Base-by-base conservation (phyloP, 1,284 basidiomycete genomes). In the Hemileia vastatrix region DNA sequence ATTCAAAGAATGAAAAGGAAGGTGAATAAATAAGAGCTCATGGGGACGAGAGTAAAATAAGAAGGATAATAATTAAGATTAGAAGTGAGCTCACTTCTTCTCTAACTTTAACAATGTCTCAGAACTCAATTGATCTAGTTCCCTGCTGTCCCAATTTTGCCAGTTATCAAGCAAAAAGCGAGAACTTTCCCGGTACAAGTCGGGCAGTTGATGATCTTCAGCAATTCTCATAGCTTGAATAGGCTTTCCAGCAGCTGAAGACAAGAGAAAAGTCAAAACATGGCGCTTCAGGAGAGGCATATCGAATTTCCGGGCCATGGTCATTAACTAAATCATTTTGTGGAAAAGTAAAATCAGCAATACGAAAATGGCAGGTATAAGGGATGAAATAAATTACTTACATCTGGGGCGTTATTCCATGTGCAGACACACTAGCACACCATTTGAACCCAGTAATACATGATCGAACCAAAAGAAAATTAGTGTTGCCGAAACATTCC, bases 151-250 rank as follows among this genome's bases (percentile, higher is more conserved):
- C 73, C 78, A 78, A 52, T 75, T 73, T 40, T 55, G 52, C 32
- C 49, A 67, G 53, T 90, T 90, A 72, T 94, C 90, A 19, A 94
- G 80, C 4, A 93, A 87, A 72, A 92, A 94, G 52, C 91, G 83
- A 67, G 87, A 90, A 0, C 86, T 83, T 76, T 95, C 91, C 56
- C 87, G 83, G 73, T 88, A 95, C 1, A 95, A 80, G 54, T 92
- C 90, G 61, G 66, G 61, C 5, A 67, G 32, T 48, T 64, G 50
- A 48, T 67, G 60, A 33, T 65, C 63, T 57, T 67, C 66, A 0
- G 90, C 90, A 49, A 94, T 88, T 36, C 85, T 83, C 81, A 94
- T 85, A 0, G 90, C 90, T 74, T 91, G 87, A 72, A 93, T 87
- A 0, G 91, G 91, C 58, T 84, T 84, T 0, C 90, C 90, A 0